Evolutionary conservation across 202 grass and related monocot species (phyloP).

Genomic region (Brachypodium distachyon): DNA sequence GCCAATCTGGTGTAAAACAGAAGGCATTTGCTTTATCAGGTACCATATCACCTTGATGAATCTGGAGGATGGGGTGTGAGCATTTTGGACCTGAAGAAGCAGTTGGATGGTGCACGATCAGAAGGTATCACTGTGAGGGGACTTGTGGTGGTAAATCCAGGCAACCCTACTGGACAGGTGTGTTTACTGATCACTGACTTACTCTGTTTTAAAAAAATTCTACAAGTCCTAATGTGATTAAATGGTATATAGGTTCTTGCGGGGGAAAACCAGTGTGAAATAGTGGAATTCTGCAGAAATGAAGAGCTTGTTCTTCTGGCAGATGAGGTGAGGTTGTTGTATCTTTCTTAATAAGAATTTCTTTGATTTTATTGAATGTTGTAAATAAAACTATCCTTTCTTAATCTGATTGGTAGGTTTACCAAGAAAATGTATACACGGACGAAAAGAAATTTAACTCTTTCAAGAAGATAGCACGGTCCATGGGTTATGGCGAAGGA

Average conservation of each 20-base stretch:
- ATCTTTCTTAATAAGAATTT: neutral
- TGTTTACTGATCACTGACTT: neutral
- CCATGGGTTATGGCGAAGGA: slow-evolving; percentile 40
- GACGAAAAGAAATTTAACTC: slow-evolving; percentile 44
- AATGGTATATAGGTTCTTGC: slow-evolving; percentile 48
- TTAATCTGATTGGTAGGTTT: slow-evolving; percentile 44
- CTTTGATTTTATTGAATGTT: neutral
- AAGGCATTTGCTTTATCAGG: slow-evolving; percentile 28
- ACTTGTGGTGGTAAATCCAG: slow-evolving; percentile 81
- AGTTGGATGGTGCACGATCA: slow-evolving; percentile 58
- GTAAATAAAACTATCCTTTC: neutral
- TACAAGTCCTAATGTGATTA: neutral
- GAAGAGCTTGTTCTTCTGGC: slow-evolving; percentile 70
- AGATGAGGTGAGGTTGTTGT: slow-evolving; percentile 51
- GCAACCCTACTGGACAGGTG: slow-evolving; percentile 82
- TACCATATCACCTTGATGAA: slow-evolving; percentile 86
- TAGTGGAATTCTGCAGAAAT: slow-evolving; percentile 67
- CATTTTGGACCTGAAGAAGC: slow-evolving; percentile 55
- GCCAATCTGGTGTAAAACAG: neutral
- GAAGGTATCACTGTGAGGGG: slow-evolving; percentile 56
- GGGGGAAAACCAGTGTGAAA: slow-evolving; percentile 48
- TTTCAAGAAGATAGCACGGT: slow-evolving; percentile 70
- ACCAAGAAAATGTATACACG: slow-evolving; percentile 52
- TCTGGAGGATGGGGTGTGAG: slow-evolving; percentile 53
- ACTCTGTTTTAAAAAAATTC: neutral